A percentile compares a stretch with the other conserved stretches of the same genome.
phyloP scores from a whole-genome alignment of 768 basidiomycete genomes.

The Leccinum disarticulatum region DNA sequence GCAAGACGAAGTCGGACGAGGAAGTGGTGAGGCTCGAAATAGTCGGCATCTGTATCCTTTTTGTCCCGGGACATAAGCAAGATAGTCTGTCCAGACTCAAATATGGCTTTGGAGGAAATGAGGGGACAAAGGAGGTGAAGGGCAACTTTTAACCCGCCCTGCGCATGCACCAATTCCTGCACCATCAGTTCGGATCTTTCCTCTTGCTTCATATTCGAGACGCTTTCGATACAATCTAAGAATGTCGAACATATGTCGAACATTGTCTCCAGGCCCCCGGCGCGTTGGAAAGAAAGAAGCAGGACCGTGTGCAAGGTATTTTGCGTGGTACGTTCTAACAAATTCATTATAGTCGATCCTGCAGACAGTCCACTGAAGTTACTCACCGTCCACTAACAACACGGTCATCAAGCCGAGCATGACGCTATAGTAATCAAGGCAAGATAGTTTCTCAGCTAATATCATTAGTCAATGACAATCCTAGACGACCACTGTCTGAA shows the following conservation, averaged over 20 bases:
- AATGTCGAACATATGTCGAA: slow-evolving; percentile 56
- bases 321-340: slow-evolving; percentile 69
- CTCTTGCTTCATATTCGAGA: slow-evolving; percentile 50
- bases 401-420: slow-evolving; percentile 52
- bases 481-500: slow-evolving; percentile 11
- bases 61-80: slow-evolving; percentile 74
- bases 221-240: slow-evolving; percentile 53
- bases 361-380: not conserved
- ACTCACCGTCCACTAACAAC: slow-evolving; percentile 58
- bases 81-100: slow-evolving; percentile 83
- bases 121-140: slow-evolving; percentile 75
- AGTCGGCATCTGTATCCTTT: slow-evolving; percentile 70
- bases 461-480: slow-evolving; percentile 9
- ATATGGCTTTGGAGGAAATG: slow-evolving; percentile 73
- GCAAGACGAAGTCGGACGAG: slow-evolving; percentile 76
- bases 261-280: slow-evolving; percentile 70
- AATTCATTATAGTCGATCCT: slow-evolving; percentile 1
- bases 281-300: slow-evolving; percentile 68
- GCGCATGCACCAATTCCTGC: slow-evolving; percentile 73
- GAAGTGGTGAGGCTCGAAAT: slow-evolving; percentile 86
- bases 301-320: slow-evolving; percentile 82
- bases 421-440: slow-evolving; percentile 52
- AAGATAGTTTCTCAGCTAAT: slow-evolving; percentile 41
- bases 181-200: slow-evolving; percentile 57
- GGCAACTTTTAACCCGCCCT: slow-evolving; percentile 77